Evolutionary conservation across 2,329 filamentous ascomycete species (phyloP).

Genomic region (Phyllosticta citriasiana): DNA sequence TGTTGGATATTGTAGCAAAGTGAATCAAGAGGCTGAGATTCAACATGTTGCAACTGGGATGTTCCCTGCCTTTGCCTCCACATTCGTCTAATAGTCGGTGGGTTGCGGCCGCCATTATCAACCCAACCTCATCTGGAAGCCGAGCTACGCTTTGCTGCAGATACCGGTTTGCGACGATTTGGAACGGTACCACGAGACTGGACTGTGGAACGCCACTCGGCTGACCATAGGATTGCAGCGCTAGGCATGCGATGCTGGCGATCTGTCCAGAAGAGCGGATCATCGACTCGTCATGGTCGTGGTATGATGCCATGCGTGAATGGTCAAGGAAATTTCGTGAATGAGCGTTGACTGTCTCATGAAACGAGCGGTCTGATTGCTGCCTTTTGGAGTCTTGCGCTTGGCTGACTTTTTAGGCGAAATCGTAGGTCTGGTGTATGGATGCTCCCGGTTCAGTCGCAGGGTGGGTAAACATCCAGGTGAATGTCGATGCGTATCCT

Average conservation of each 20-base stretch:
- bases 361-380: not conserved
- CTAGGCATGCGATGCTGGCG: not conserved
- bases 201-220: not conserved
- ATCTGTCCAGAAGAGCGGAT: not conserved
- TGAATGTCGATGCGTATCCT: not conserved
- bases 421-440: not conserved
- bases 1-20: not conserved
- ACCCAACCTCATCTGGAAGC: not conserved
- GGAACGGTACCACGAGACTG: not conserved
- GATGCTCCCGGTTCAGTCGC: not conserved
- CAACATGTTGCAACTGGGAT: not conserved
- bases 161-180: not conserved
- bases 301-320: not conserved
- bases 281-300: not conserved
- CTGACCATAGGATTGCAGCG: not conserved
- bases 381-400: not conserved
- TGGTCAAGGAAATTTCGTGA: not conserved
- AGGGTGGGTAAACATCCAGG: not conserved
- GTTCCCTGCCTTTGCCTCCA: not conserved
- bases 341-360: not conserved
- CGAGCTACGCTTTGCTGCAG: not conserved
- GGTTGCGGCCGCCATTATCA: not conserved
- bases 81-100: not conserved
- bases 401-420: not conserved
- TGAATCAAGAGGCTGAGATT: not conserved